Base-by-base conservation (phyloP, 805 yeast genomes). In the Ogataea thermomethanolica region DNA sequence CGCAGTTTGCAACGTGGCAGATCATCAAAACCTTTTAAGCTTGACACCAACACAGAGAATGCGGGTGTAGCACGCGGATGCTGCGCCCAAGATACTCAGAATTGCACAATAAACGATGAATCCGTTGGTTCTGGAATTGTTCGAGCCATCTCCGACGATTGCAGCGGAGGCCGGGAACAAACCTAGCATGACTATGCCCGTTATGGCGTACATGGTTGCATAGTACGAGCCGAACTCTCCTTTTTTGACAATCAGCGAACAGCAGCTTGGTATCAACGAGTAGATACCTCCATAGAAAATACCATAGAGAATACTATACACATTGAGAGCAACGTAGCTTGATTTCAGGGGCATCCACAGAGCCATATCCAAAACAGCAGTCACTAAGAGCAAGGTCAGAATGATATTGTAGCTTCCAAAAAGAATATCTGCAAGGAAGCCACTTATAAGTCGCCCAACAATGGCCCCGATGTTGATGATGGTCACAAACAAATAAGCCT, bases 321-420 rank as follows among this genome's bases (percentile, higher is more conserved):
- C 69, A 50, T 74, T 76, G 37, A 79, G 49, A 0, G 68, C 70
- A 2, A 51, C 57, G 17, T 56, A 41, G 32, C 52, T 51, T 11
- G 48, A 39, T 1, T 81, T 83, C 45, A 76, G 72, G 1, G 87
- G 86, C n/a, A 79, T 56, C 85, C 85, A 79, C 10, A 81, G 48
- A 0, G 65, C 65, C 25, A 80, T 59, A 7, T 74, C 67, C 23
- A 72, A 56, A 0, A 79, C n/a, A 1, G 68, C 58, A 27, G 74
- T 65, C 7, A 74, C 14, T 8, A 38, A 12, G 22, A 50, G 36
- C 7, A 46, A 26, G 6, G 23, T 12, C 4, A 69, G 63, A 42
- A 73, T 67, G 10, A 74, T 65, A 53, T 79, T 77, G 54, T 73
- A 74, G n/a, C 77, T 58, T 3, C 82, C 81, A 17, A 70, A 43